Conservation (phyloP, 2,329 filamentous ascomycete species). For the Thielaviopsis euricoi region DNA sequence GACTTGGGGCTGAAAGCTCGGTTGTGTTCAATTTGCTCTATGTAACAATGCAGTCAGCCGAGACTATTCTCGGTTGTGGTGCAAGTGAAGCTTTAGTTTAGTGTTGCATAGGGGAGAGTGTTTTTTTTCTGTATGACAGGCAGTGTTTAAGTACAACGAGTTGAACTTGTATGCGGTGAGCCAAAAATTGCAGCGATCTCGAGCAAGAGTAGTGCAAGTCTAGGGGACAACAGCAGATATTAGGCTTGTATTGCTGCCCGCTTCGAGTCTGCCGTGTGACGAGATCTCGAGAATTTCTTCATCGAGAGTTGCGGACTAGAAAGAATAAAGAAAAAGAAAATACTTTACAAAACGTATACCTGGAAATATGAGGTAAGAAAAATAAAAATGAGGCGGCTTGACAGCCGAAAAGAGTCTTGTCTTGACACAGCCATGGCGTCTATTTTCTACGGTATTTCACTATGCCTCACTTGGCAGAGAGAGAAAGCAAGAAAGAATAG, state of each 20-base stretch:
- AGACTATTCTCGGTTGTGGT: constrained; percentile 1
- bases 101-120: background rate
- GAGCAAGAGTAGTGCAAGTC: too few relatives aligned
- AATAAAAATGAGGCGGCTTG: background rate
- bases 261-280: too few relatives aligned
- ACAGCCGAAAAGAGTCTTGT: background rate
- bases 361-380: background rate
- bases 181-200: background rate
- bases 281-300: too few relatives aligned
- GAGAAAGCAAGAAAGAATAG: too few relatives aligned
- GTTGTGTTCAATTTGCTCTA: background rate
- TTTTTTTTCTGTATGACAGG: background rate
- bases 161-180: background rate
- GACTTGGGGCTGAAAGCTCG: background rate
- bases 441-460: too few relatives aligned
- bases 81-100: background rate
- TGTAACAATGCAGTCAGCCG: constrained; percentile 2
- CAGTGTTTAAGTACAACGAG: background rate
- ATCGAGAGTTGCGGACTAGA: background rate
- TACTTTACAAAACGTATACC: background rate
- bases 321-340: background rate
- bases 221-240: too few relatives aligned
- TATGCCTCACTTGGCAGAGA: too few relatives aligned
- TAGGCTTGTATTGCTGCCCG: too few relatives aligned
- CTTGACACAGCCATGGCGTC: background rate